Conservation (phyloP, 768 basidiomycete genomes). For the Mycena amicta region DNA sequence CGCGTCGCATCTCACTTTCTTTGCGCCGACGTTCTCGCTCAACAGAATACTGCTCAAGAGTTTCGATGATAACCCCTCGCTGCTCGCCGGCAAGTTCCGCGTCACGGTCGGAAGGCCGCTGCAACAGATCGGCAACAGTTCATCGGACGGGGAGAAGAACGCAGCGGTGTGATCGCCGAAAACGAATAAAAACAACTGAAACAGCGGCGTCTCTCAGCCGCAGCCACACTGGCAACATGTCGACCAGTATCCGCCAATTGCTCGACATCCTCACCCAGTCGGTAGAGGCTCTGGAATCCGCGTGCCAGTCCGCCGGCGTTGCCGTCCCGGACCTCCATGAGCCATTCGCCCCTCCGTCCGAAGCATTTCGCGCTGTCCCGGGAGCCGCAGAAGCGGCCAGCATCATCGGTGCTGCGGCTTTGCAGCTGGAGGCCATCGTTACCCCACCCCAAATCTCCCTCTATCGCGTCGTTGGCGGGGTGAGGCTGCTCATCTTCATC, state of each 20-base stretch:
- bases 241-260: constrained; percentile 11
- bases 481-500: constrained; percentile 17
- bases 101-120: no score
- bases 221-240: no score
- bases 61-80: no score
- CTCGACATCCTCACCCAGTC: constrained; percentile 25
- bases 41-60: no score
- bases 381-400: constrained; percentile 32
- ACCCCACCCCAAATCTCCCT: constrained; percentile 30
- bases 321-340: constrained; percentile 28
- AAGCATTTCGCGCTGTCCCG: constrained; percentile 30
- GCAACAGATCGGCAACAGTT: no score
- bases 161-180: no score
- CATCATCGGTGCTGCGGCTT: constrained; percentile 34
- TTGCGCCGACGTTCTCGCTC: no score
- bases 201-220: no score
- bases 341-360: constrained; percentile 26
- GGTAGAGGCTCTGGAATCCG: constrained; percentile 24
- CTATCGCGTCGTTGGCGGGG: constrained; percentile 25
- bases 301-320: constrained; percentile 14
- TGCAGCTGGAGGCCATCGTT: constrained; percentile 34
- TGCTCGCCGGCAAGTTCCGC: no score
- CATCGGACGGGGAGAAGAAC: no score
- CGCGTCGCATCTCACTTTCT: no score
- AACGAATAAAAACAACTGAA: no score